Conservation (phyloP, 208 protist genomes). For the Porcisia deanei region DNA sequence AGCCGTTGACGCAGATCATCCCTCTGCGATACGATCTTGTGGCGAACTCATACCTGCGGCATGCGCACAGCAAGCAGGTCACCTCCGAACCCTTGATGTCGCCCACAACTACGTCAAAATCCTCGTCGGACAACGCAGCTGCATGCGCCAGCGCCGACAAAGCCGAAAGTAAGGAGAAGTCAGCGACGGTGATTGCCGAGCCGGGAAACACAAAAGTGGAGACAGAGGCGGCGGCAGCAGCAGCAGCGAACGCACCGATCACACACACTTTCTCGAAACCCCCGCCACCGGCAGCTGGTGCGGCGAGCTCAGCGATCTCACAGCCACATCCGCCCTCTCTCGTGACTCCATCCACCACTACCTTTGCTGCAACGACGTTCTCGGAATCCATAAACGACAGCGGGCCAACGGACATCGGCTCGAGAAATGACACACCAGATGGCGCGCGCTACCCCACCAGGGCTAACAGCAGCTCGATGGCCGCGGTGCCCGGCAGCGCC, state of each 20-base stretch:
- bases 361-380: not conserved
- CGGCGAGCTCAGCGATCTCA: slow-evolving; percentile 5
- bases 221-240: not conserved
- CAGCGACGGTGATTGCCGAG: not conserved
- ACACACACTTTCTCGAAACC: not conserved
- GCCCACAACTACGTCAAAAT: not conserved
- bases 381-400: not conserved
- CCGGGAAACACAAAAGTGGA: not conserved
- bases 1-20: slow-evolving; percentile 45
- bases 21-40: slow-evolving; percentile 53
- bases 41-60: slow-evolving; percentile 37
- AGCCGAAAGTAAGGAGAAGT: not conserved
- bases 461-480: slow-evolving; percentile 1
- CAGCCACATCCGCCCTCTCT: slow-evolving; percentile 3
- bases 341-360: not conserved
- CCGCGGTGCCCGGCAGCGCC: not conserved
- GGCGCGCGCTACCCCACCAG: not conserved
- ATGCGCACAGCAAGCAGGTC: slow-evolving; percentile 31
- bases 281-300: slow-evolving; percentile 11
- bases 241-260: not conserved
- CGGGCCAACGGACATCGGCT: not conserved
- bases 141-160: not conserved
- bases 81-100: slow-evolving; percentile 13
- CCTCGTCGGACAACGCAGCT: not conserved
- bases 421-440: not conserved